Percentiles rank a stretch among this genome's conserved stretches.
phyloP scores from a whole-genome alignment of 257 asterid species.

The Solanum lycopersicoides region DNA sequence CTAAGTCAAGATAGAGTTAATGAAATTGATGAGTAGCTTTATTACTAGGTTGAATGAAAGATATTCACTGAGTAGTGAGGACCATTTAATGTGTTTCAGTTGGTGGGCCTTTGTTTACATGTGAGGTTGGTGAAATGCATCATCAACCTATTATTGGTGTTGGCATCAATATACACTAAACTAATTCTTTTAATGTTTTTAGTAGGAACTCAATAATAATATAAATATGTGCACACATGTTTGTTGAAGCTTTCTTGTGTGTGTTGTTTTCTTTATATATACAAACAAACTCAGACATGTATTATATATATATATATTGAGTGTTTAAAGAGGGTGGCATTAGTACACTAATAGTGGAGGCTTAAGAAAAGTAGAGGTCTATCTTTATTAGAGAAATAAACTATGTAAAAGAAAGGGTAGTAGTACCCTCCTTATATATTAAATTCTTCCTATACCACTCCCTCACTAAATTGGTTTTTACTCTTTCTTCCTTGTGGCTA shows the following conservation, averaged over 20 bases:
- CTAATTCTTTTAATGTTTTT: not conserved
- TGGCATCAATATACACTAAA: conserved; percentile 7
- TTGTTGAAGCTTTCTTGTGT: not conserved
- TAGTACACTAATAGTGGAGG: not conserved
- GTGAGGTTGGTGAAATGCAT: conserved; percentile 37
- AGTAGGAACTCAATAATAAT: not conserved
- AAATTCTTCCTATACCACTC: conserved; percentile 11
- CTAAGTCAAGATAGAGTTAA: conserved; percentile 1
- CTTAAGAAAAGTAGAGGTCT: conserved; percentile 19
- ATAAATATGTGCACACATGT: not conserved
- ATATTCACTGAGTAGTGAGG: conserved; percentile 9
- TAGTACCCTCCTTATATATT: conserved; percentile 13
- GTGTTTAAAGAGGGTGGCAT: not conserved
- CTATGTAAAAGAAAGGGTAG: not conserved
- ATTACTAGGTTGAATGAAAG: not conserved
- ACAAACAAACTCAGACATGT: not conserved
- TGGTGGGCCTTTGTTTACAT: conserved; percentile 32
- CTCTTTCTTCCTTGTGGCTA: not conserved
- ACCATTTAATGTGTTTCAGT: conserved; percentile 15
- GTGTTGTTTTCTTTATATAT: not conserved
- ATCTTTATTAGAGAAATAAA: conserved; percentile 13
- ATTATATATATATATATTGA: no score
- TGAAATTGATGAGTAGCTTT: not conserved
- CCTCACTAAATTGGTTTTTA: not conserved
- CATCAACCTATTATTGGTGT: conserved; percentile 26